These are phyloP conservation scores for Knoxia roxburghii DNA, from an alignment of 257 asterid species.

Conservation along the genomic window DNA sequence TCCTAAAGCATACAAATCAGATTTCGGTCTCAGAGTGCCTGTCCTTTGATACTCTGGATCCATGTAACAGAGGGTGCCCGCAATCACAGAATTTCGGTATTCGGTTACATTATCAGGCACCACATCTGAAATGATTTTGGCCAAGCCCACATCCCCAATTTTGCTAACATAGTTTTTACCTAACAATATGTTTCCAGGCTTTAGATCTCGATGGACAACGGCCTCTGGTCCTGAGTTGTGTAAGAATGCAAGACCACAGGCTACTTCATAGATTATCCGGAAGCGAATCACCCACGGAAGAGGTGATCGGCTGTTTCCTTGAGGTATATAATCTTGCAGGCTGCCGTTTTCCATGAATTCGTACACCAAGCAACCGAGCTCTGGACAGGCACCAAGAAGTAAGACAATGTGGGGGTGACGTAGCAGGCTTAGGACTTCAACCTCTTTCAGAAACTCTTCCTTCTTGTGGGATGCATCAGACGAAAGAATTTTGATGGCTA, in stretches of 20 bases:
- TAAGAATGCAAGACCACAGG: constrained; percentile 82
- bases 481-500: constrained; percentile 68
- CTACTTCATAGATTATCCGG: constrained; percentile 73
- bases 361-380: constrained; percentile 63
- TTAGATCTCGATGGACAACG: constrained; percentile 78
- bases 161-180: constrained; percentile 61
- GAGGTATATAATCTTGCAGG: constrained; percentile 56
- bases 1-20: constrained; percentile 86
- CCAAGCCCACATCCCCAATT: constrained; percentile 87
- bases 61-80: constrained; percentile 79
- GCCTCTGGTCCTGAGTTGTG: constrained; percentile 81
- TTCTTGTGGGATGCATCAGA: constrained; percentile 51
- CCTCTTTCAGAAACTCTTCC: constrained; percentile 83
- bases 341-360: constrained; percentile 87
- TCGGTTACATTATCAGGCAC: constrained; percentile 78
- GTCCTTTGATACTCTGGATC: constrained; percentile 93
- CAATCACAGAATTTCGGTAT: constrained; percentile 61
- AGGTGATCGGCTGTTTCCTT: constrained; percentile 32
- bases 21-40: constrained; percentile 82
- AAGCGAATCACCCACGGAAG: constrained; percentile 76
- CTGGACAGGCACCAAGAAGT: constrained; percentile 91
- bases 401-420: constrained; percentile 74
- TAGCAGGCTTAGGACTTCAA: constrained; percentile 77
- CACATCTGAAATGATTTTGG: constrained; percentile 53
- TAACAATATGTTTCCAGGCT: constrained; percentile 81